These are phyloP conservation scores for Cercophora samala DNA, from an alignment of 495 filamentous ascomycete species.

Conservation along the genomic window DNA sequence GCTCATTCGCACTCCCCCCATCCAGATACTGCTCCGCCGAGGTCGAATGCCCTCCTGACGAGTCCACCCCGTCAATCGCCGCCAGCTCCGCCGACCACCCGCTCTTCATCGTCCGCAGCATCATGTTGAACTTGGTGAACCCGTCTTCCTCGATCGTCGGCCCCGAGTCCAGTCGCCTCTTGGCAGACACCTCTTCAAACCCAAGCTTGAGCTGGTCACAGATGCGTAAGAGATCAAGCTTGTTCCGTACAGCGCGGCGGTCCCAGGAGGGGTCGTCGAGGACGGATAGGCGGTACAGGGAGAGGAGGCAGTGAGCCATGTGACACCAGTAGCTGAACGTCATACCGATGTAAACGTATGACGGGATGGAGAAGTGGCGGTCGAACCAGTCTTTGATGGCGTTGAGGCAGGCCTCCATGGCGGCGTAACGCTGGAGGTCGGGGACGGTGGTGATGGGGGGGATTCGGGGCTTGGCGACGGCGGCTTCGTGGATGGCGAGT, in stretches of 20 bases:
- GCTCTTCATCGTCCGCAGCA: conserved; percentile 21
- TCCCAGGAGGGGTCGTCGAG: conserved; percentile 41
- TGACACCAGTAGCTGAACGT: conserved; percentile 32
- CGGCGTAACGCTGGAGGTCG: conserved; percentile 30
- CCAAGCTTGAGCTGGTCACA: conserved; percentile 29
- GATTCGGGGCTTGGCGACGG: conserved; percentile 27
- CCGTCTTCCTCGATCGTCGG: conserved; percentile 23
- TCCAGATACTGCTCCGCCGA: conserved; percentile 7
- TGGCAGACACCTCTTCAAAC: conserved; percentile 21
- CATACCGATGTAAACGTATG: conserved; percentile 27
- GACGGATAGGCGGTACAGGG: conserved; percentile 30
- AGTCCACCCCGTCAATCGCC: not conserved
- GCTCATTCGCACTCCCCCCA: conserved; percentile 9
- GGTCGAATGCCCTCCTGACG: not conserved
- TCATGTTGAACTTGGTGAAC: conserved; percentile 21
- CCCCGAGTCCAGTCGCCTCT: conserved; percentile 11
- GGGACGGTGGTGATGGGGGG: conserved; percentile 15
- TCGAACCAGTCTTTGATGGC: conserved; percentile 28
- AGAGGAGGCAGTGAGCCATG: conserved; percentile 30
- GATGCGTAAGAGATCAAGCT: conserved; percentile 32
- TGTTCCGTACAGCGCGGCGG: conserved; percentile 25
- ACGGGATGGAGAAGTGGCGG: conserved; percentile 31
- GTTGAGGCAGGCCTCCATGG: conserved; percentile 28
- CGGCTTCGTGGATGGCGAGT: conserved; percentile 43
- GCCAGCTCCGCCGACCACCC: conserved; percentile 21